Evolutionary conservation across 305 asterid species (phyloP).

Genomic region (Caryopteris hybrid): DNA sequence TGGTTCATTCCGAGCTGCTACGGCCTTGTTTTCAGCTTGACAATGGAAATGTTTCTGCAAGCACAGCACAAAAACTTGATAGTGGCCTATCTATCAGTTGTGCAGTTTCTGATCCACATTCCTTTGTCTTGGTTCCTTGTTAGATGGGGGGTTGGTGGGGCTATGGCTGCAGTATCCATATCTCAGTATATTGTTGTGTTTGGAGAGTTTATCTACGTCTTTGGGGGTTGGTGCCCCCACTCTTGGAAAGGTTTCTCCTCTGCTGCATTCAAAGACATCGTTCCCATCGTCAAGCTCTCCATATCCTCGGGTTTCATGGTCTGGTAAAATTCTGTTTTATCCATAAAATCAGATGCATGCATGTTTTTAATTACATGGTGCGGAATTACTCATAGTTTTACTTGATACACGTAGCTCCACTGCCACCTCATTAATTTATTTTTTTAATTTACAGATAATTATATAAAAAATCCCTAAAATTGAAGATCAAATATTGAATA

Average conservation of each 20-base stretch:
- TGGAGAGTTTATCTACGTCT: constrained; percentile 49
- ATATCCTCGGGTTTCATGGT: constrained; percentile 70
- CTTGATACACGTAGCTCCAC: no score
- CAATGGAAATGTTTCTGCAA: constrained; percentile 38
- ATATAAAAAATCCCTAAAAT: no score
- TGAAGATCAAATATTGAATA: no score
- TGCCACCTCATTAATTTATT: no score
- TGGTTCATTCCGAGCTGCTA: constrained; percentile 38
- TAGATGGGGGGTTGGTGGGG: constrained; percentile 30
- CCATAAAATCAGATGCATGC: no score
- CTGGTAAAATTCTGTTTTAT: constrained; percentile 36
- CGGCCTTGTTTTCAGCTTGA: constrained; percentile 29
- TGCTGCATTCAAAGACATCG: constrained; percentile 54
- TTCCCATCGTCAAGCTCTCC: constrained; percentile 69
- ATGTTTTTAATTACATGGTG: background rate
- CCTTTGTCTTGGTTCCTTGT: constrained; percentile 35
- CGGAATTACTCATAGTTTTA: no score
- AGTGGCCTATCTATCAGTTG: constrained; percentile 26
- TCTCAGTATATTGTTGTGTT: constrained; percentile 30
- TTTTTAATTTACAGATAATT: no score
- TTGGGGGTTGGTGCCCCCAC: constrained; percentile 76
- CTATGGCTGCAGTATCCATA: constrained; percentile 30
- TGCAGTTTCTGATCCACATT: constrained; percentile 28
- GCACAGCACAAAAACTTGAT: constrained; percentile 41
- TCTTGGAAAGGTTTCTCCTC: constrained; percentile 60